Percentiles rank a stretch among this genome's conserved stretches.
phyloP scores from a whole-genome alignment of 495 filamentous ascomycete species.

The Neurospora sp. region DNA sequence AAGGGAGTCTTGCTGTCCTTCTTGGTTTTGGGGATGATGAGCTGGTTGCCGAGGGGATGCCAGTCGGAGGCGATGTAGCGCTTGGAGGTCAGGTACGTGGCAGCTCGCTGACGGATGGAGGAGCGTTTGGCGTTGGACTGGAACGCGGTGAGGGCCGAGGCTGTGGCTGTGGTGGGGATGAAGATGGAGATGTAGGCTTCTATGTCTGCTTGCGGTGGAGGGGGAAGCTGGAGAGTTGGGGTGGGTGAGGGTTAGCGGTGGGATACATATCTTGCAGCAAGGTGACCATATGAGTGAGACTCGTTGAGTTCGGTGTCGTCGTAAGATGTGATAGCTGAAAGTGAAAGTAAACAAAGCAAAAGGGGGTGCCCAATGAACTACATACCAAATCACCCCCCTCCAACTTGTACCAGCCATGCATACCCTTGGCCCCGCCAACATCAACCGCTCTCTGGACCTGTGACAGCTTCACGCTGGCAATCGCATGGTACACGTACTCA shows the following conservation, averaged over 20 bases:
- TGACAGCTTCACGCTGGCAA: conserved; percentile 36
- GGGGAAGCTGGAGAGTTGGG: conserved; percentile 19
- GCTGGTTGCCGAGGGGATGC: conserved; percentile 7
- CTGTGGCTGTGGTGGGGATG: conserved; percentile 33
- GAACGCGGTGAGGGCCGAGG: conserved; percentile 43
- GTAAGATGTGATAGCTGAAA: not conserved
- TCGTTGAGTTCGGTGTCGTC: not conserved
- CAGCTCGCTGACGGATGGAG: conserved; percentile 39
- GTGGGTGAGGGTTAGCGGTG: conserved; percentile 6
- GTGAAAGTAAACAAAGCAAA: not conserved
- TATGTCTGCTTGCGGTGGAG: conserved; percentile 40
- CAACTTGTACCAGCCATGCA: conserved; percentile 31
- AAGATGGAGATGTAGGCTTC: conserved; percentile 50
- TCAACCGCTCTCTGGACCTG: conserved; percentile 44
- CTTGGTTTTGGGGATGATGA: conserved; percentile 4
- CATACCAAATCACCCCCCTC: conserved; percentile 22
- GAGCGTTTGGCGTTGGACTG: conserved; percentile 46
- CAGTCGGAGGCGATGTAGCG: conserved; percentile 24
- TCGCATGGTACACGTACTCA: conserved; percentile 48
- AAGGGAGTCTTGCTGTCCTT: not conserved
- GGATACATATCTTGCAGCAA: not conserved
- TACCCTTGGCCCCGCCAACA: conserved; percentile 30
- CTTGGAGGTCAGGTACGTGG: conserved; percentile 36
- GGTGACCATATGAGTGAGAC: not conserved
- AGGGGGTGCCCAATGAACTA: not conserved